Evolutionary conservation across 2,329 filamentous ascomycete genomes (phyloP), one percentile per base, ranked within the genome.

Genomic region (Epicoccum sorghinum): DNA sequence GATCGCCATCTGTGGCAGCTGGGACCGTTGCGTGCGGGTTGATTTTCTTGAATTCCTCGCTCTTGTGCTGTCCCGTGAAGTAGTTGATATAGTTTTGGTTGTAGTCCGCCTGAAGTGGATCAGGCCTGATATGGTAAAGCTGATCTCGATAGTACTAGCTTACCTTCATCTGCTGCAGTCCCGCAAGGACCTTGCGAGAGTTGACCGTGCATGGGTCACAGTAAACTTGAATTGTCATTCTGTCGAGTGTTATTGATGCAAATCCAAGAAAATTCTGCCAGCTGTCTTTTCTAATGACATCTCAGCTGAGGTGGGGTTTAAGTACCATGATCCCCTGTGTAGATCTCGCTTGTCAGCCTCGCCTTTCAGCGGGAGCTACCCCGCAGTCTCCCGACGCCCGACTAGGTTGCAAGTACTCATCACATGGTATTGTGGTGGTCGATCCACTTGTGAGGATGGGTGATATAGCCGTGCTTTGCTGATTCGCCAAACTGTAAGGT

Each of bases 201-300:
- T 79, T 78, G 68, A 78, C 64, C 24, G 76, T 78, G 59, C 71
- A 75, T 8, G 76, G 76, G 55, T 78, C 75, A 44, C 52, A 56
- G 47, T 61, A 61, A 1, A 61, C 47, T 40, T 61, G 55, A 33
- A 61, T 58, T 7, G 55, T 61, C 58, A 61, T 61, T 29, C 9
- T 29, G 27, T 29, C 27, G 27, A 29, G 27, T 29, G 9, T 9
- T 7, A 29, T 29, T 7, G 2, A 52, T 52, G 52, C 18, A 14
- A 9, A 25, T 42, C 5, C 30, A 3, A 3, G 7, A 35, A 37
- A 4, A 18, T 14, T 9, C 27, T 8, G 2, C 4, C 10, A 35
- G 10, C 7, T 30, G 7, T 29, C n/a, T 33, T 22, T 29, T 30
- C 24, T 14, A 5, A n/a, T 14, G 12, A 23, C 22, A 22, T 18